Conservation (phyloP, 177 flowering plant species). For the Vitis hybrid region DNA sequence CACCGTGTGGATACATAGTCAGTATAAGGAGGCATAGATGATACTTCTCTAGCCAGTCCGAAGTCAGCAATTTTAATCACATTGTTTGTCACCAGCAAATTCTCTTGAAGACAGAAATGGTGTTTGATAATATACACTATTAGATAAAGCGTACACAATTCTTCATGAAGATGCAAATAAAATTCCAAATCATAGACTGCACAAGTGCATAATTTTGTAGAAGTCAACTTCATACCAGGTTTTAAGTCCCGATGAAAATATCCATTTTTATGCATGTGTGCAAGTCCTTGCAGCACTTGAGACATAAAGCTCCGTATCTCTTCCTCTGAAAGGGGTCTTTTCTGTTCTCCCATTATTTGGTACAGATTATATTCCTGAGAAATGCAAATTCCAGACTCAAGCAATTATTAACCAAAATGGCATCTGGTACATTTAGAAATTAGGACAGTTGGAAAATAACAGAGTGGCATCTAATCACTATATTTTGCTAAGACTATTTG, state of each 20-base stretch:
- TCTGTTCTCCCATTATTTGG: slow-evolving; percentile 61
- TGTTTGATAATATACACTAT: background rate
- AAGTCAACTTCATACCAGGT: slow-evolving; percentile 54
- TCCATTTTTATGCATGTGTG: slow-evolving; percentile 72
- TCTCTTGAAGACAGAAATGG: slow-evolving; percentile 41
- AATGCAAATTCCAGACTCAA: slow-evolving; percentile 14
- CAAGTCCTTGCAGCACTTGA: slow-evolving; percentile 76
- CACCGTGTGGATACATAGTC: slow-evolving; percentile 94
- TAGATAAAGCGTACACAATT: background rate
- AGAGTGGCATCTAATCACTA: no score
- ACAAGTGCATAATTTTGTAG: slow-evolving; percentile 1
- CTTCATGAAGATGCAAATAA: slow-evolving; percentile 3
- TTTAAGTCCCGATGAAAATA: slow-evolving; percentile 87
- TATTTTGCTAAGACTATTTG: no score
- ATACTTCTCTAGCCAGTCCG: slow-evolving; percentile 83
- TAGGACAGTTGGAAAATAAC: no score
- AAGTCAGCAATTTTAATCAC: slow-evolving; percentile 86
- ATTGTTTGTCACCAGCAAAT: slow-evolving; percentile 71
- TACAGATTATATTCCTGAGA: slow-evolving; percentile 70
- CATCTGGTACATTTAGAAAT: no score
- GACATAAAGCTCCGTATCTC: slow-evolving; percentile 63
- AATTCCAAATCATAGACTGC: slow-evolving; percentile 3
- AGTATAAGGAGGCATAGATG: slow-evolving; percentile 75
- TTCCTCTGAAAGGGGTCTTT: slow-evolving; percentile 60
- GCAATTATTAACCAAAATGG: background rate